Evolutionary conservation across 495 filamentous ascomycete species (phyloP).

Genomic region (Halenospora varia): DNA sequence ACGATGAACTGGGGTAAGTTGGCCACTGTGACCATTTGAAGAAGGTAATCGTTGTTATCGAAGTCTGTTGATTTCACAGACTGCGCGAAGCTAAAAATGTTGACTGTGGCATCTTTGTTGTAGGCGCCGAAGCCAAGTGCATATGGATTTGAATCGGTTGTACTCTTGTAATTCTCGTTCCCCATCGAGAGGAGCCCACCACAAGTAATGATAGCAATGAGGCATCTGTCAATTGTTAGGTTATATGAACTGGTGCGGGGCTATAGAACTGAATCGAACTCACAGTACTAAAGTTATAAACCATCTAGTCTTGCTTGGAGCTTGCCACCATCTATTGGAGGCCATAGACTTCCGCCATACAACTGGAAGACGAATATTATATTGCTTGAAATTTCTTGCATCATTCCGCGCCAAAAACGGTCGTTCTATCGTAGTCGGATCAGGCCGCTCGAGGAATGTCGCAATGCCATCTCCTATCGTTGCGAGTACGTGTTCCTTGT

Average conservation of each 20-base stretch:
- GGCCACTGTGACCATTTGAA: constrained; percentile 25
- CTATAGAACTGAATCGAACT: neutral
- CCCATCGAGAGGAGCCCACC: neutral
- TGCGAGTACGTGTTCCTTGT: constrained; percentile 27
- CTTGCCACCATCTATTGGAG: constrained; percentile 1
- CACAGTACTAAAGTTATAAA: constrained; percentile 3
- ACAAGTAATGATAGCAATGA: neutral
- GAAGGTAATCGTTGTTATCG: neutral
- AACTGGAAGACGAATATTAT: neutral
- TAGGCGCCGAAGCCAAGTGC: constrained; percentile 9
- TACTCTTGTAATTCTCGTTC: neutral
- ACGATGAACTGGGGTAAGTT: constrained; percentile 40
- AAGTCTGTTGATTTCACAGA: neutral
- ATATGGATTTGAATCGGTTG: neutral
- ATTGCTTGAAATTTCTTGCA: constrained; percentile 15
- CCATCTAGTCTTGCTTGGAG: constrained; percentile 3
- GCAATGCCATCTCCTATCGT: constrained; percentile 49
- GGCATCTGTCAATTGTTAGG: neutral
- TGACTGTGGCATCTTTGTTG: neutral
- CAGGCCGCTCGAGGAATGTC: constrained; percentile 41
- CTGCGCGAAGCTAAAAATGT: neutral
- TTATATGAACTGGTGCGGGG: too few species aligned
- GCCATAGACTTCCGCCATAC: neutral
- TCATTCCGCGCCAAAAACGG: constrained; percentile 20
- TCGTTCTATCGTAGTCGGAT: constrained; percentile 28